Evolutionary conservation across 768 basidiomycete genomes (phyloP).

Genomic region (Zangia roseola): DNA sequence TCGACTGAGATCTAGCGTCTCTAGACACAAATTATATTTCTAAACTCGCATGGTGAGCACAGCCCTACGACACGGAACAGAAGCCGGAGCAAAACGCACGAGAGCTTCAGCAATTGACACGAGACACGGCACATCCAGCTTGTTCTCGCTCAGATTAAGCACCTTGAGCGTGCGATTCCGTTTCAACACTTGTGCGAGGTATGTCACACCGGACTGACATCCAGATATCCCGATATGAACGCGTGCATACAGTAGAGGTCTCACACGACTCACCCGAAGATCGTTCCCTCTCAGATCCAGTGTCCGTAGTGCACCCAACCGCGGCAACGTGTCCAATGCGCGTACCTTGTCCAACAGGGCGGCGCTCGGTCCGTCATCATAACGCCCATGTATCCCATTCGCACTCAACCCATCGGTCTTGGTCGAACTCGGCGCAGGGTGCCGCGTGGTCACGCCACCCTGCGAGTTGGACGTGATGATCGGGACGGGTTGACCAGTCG

Average conservation of each 20-base stretch:
- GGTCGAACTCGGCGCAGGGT: conserved; percentile 22
- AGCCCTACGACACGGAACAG: neutral
- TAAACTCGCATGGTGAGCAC: conserved; percentile 29
- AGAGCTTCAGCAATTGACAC: conserved; percentile 84
- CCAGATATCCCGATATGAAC: neutral
- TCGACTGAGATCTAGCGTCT: conserved; percentile 89
- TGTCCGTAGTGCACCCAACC: conserved; percentile 82
- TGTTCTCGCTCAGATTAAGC: conserved; percentile 92
- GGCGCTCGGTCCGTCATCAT: conserved; percentile 57
- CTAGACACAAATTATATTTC: conserved; percentile 94
- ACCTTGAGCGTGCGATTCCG: conserved; percentile 94
- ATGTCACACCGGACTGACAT: conserved; percentile 68
- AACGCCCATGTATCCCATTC: conserved; percentile 6
- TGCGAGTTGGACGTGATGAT: conserved; percentile 67
- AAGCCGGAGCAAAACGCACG: conserved; percentile 43
- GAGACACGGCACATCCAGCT: conserved; percentile 80
- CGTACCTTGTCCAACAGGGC: conserved; percentile 86
- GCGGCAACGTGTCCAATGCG: conserved; percentile 83
- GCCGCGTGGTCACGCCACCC: conserved; percentile 50
- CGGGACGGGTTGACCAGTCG: conserved; percentile 52
- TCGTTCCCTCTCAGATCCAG: conserved; percentile 94
- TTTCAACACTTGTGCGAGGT: conserved; percentile 93
- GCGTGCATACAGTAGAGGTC: neutral
- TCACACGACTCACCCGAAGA: conserved; percentile 62
- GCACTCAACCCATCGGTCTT: conserved; percentile 1